Evolutionary conservation across 1,284 basidiomycete genomes (phyloP), one percentile per base, ranked within the genome.

Genomic region (Leccinum cinnamomeum): DNA sequence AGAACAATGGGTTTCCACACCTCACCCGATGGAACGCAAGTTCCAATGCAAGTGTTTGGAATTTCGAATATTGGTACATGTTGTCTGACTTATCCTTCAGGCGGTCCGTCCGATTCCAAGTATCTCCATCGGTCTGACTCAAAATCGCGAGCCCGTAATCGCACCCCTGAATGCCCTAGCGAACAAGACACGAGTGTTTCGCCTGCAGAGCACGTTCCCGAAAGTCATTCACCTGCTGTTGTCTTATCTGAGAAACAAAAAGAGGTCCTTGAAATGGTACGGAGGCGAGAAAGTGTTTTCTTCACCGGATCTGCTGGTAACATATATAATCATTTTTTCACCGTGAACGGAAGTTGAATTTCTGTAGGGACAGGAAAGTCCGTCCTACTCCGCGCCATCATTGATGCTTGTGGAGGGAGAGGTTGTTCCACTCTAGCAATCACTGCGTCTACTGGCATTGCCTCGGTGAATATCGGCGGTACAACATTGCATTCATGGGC

Each of bases 401-500:
- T 98, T 72, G 81, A 81, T 79, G 79, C 77, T 30, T 71, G 78
- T 54, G 79, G 76, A 81, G 89, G 78, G 73, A 85, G 76, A 70
- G 76, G 79, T 0, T 74, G 79, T 0, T 90, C 95, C 67, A 88
- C 88, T 0, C 87, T 98, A 37, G 95, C 94, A 2, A 87, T 98
- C 56, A 98, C 96, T 0, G 96, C 95, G 6, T 96, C 94, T 8
- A 88, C 87, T 74, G 95, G 95, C 37, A 96, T 98, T 65, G 96
- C 97, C 2, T 93, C 93, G 0, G 91, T 95, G 70, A 97, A 98
- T 71, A 94, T 98, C 62, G 95, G 95, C 6, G 96, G 97, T 25
- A 85, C 89, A 35, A 98, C 96, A 0, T 81, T 98, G 18, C 96
- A 98, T 75, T 96, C 94, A 3, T 99, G 96, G 79, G 89, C 92